Conservation (phyloP, 495 filamentous ascomycete genomes). For the Paragyromitra xinjiangensis region DNA sequence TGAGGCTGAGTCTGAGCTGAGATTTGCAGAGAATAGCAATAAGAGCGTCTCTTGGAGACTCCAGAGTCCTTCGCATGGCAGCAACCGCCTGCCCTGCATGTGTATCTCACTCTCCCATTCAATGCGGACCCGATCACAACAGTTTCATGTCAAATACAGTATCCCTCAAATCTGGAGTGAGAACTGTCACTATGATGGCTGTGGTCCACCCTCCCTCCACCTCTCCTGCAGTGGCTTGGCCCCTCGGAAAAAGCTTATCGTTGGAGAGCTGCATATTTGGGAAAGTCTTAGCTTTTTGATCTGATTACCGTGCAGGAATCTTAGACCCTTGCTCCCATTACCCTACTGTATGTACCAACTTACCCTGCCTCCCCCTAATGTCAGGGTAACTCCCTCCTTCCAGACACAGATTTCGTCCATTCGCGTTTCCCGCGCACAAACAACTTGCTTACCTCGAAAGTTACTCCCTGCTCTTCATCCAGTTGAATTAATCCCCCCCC, state of each 20-base stretch:
- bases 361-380: constrained; percentile 11
- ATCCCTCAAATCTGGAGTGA: constrained; percentile 13
- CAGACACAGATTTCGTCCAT: constrained; percentile 6
- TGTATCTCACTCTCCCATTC: neutral
- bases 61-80: neutral
- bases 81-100: neutral
- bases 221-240: neutral
- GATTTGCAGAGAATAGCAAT: neutral
- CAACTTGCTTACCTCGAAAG: constrained; percentile 3
- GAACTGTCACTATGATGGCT: neutral
- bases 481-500: neutral
- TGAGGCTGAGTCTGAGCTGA: neutral
- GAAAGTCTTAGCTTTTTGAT: neutral
- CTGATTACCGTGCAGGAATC: neutral
- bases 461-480: neutral
- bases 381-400: neutral
- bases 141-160: constrained; percentile 20
- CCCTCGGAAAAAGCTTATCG: constrained; percentile 18
- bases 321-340: no score
- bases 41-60: neutral
- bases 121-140: constrained; percentile 12
- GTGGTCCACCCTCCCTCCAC: no score
- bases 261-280: constrained; percentile 5
- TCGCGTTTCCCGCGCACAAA: constrained; percentile 13
- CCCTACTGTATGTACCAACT: neutral